Evolutionary conservation across 2,329 filamentous ascomycete genomes (phyloP).

Genomic region (Alternaria solani): DNA sequence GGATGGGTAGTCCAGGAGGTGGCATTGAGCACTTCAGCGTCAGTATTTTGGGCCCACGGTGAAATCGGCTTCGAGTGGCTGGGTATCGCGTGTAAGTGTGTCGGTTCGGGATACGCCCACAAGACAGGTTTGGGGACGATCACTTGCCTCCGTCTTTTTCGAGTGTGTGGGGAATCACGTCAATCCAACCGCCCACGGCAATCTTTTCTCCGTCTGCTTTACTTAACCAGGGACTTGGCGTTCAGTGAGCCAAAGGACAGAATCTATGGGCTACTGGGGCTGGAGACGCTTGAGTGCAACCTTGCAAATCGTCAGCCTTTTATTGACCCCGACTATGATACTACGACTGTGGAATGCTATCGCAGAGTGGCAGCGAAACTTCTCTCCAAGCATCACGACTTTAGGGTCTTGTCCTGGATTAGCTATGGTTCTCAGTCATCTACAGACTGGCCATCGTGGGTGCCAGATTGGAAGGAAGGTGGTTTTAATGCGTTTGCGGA

Average conservation of each 20-base stretch:
- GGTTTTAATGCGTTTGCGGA: not conserved
- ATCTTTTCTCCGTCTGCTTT: not conserved
- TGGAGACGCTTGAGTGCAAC: not conserved
- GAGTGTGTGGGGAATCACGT: not conserved
- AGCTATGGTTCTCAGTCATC: not conserved
- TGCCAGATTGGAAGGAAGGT: not conserved
- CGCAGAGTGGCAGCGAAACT: not conserved
- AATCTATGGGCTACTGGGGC: not conserved
- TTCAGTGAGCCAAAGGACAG: not conserved
- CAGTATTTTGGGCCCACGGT: not conserved
- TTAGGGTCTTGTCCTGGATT: not conserved
- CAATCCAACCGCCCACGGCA: not conserved
- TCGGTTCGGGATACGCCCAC: not conserved
- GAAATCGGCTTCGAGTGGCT: not conserved
- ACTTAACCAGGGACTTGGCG: accelerated
- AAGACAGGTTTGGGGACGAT: not conserved
- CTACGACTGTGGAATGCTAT: not conserved
- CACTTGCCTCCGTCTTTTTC: not conserved
- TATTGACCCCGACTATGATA: not conserved
- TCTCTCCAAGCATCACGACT: not conserved
- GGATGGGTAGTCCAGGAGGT: not conserved
- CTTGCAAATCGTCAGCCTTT: not conserved
- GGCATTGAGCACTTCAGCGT: not conserved
- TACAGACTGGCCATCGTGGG: not conserved
- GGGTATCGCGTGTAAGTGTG: not conserved